A percentile compares a stretch with the other conserved stretches of the same genome.
These are phyloP conservation scores for Debaryomyces udenii DNA, from an alignment of 1,139 yeast genomes.

Conservation along the genomic window DNA sequence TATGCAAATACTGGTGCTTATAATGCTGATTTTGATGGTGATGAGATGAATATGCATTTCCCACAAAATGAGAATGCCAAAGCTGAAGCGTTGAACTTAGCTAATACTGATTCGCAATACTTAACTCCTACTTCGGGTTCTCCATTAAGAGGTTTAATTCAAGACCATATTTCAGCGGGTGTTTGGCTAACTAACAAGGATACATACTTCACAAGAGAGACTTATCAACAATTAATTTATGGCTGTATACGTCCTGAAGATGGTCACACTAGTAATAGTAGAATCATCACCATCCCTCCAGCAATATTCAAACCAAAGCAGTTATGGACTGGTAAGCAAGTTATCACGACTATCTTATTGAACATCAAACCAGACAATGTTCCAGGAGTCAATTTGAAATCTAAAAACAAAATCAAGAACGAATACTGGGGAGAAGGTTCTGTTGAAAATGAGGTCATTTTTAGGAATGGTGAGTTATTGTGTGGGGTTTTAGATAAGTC, in stretches of 20 bases:
- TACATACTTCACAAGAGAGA: conserved; percentile 85
- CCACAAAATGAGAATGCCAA: conserved; percentile 98
- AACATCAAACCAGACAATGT: conserved; percentile 85
- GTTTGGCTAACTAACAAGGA: conserved; percentile 97
- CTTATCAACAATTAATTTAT: conserved; percentile 90
- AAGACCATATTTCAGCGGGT: conserved; percentile 98
- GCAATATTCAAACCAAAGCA: conserved; percentile 84
- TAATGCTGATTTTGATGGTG: conserved; percentile 99
- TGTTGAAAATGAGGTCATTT: conserved; percentile 80
- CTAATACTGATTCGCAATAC: conserved; percentile 96
- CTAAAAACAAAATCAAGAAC: conserved; percentile 87
- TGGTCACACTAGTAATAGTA: conserved; percentile 83
- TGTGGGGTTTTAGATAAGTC: conserved; percentile 96
- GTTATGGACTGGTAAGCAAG: conserved; percentile 99
- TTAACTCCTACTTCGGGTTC: conserved; percentile 98
- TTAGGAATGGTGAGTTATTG: conserved; percentile 82
- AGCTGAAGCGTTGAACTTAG: conserved; percentile 93
- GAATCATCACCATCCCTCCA: conserved; percentile 85
- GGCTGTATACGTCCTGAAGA: conserved; percentile 97
- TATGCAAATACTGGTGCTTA: conserved; percentile 99
- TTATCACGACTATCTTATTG: conserved; percentile 83
- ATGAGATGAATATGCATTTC: conserved; percentile 99
- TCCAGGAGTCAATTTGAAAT: conserved; percentile 85
- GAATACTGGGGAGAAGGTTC: conserved; percentile 94
- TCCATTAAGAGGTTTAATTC: conserved; percentile 97